A percentile compares a stretch with the other conserved stretches of the same genome.
Evolutionary conservation across 345 rosid species (phyloP).

Genomic region (Melaleuca quinquenervia): DNA sequence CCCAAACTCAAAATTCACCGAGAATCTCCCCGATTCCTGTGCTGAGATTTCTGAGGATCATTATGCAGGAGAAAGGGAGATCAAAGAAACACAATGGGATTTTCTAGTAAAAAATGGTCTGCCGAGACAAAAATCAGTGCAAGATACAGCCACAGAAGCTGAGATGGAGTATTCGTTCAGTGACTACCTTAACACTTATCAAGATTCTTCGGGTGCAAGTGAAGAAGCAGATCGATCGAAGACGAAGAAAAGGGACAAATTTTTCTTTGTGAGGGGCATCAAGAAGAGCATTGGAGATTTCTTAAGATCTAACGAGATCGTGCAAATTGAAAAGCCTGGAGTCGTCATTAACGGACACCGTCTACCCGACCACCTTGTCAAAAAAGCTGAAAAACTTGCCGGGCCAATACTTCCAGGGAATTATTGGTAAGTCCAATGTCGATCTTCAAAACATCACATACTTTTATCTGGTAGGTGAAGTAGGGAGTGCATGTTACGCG

Average conservation of each 20-base stretch:
- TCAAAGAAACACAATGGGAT: slow-evolving; percentile 4
- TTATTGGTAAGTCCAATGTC: slow-evolving; percentile 52
- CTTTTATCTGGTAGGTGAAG: not conserved
- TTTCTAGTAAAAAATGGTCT: not conserved
- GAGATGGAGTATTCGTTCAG: slow-evolving; percentile 66
- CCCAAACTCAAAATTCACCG: slow-evolving; percentile 36
- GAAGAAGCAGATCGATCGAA: slow-evolving; percentile 35
- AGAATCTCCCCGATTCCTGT: slow-evolving; percentile 37
- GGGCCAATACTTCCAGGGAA: slow-evolving; percentile 80
- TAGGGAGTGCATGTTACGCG: not conserved
- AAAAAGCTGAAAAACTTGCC: slow-evolving; percentile 72
- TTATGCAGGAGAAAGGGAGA: slow-evolving; percentile 46
- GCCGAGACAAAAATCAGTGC: slow-evolving; percentile 54
- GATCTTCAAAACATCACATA: not conserved
- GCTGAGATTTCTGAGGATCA: slow-evolving; percentile 30
- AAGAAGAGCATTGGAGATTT: slow-evolving; percentile 80
- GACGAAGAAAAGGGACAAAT: slow-evolving; percentile 38
- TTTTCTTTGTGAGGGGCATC: slow-evolving; percentile 52
- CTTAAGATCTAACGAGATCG: slow-evolving; percentile 39
- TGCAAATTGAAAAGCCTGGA: slow-evolving; percentile 32
- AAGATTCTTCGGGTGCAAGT: slow-evolving; percentile 47
- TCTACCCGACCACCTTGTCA: slow-evolving; percentile 49
- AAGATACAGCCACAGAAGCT: slow-evolving; percentile 46
- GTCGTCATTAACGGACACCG: slow-evolving; percentile 55
- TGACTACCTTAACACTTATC: slow-evolving; percentile 58